phyloP scores from a whole-genome alignment of 2,329 filamentous ascomycete genomes.

The Colletotrichum chlorophyti region DNA sequence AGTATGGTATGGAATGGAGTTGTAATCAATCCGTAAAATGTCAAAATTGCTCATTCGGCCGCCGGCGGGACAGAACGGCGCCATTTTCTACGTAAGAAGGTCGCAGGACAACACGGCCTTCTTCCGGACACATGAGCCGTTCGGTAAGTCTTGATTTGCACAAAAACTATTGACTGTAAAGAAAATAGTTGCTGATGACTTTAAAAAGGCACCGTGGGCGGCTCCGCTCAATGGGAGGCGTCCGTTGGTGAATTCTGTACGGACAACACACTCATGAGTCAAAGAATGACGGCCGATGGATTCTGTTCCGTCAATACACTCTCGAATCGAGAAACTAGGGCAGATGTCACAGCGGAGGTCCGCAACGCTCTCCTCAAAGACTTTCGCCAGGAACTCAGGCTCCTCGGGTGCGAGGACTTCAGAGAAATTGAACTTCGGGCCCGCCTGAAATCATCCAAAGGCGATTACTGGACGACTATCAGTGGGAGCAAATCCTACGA shows the following conservation, averaged over 20 bases:
- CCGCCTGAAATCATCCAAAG: not conserved
- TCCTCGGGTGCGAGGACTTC: not conserved
- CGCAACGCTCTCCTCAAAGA: not conserved
- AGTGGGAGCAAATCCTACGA: not conserved
- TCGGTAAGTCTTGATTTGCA: constrained; percentile 13
- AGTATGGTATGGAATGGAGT: constrained; percentile 14
- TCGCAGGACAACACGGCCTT: not conserved
- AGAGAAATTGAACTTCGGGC: not conserved
- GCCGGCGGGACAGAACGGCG: constrained; percentile 8
- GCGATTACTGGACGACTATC: not conserved
- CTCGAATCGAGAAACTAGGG: not conserved
- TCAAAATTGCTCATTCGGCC: not conserved
- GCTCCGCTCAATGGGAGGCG: constrained; percentile 15
- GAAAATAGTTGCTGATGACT: no score
- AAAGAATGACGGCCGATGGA: no score
- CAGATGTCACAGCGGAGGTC: not conserved
- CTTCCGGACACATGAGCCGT: not conserved
- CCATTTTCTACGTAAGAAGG: constrained; percentile 3
- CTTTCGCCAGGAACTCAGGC: not conserved
- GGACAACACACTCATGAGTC: not conserved
- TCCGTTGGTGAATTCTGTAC: constrained; percentile 9
- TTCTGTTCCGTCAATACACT: not conserved
- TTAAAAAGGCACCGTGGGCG: constrained; percentile 8
- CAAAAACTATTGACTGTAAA: no score
- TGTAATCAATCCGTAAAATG: not conserved